A percentile compares a stretch with the other conserved stretches of the same genome.
phyloP scores from a whole-genome alignment of 1,284 basidiomycete genomes.

The Schizophyllum amplum region DNA sequence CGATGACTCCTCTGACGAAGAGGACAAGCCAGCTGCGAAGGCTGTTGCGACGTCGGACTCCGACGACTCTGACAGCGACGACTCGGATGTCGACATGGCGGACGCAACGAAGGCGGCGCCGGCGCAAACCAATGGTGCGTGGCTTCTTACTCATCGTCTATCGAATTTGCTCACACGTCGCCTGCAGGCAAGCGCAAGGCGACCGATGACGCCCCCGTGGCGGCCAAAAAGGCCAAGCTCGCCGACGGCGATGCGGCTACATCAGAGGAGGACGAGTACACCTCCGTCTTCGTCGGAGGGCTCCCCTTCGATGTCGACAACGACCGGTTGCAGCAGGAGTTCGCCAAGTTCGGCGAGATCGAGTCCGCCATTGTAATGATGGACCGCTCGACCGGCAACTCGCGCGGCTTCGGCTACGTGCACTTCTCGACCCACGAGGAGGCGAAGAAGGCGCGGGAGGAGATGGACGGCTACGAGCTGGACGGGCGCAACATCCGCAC shows the following conservation, averaged over 20 bases:
- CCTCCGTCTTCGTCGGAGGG: conserved; percentile 86
- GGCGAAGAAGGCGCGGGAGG: conserved; percentile 65
- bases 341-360: conserved; percentile 84
- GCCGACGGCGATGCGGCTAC: conserved; percentile 44
- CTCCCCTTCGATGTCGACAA: conserved; percentile 98
- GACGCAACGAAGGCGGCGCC: conserved; percentile 24
- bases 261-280: conserved; percentile 44
- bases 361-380: conserved; percentile 83
- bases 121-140: conserved; percentile 37
- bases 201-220: conserved; percentile 48
- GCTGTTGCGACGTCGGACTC: conserved; percentile 20
- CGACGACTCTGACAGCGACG: conserved; percentile 15
- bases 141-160: background rate
- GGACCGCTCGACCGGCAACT: conserved; percentile 84
- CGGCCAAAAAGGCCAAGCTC: conserved; percentile 81
- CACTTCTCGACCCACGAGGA: conserved; percentile 78
- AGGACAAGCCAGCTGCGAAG: conserved; percentile 25
- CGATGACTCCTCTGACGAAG: conserved; percentile 12
- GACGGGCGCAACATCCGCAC: conserved; percentile 84
- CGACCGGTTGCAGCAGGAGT: conserved; percentile 91
- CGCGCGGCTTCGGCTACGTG: conserved; percentile 93
- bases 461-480: conserved; percentile 77
- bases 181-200: conserved; percentile 84
- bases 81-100: conserved; percentile 43
- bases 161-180: conserved; percentile 7